phyloP scores from a whole-genome alignment of 1,284 basidiomycete species.

The Sphaerobolus stellatus region DNA sequence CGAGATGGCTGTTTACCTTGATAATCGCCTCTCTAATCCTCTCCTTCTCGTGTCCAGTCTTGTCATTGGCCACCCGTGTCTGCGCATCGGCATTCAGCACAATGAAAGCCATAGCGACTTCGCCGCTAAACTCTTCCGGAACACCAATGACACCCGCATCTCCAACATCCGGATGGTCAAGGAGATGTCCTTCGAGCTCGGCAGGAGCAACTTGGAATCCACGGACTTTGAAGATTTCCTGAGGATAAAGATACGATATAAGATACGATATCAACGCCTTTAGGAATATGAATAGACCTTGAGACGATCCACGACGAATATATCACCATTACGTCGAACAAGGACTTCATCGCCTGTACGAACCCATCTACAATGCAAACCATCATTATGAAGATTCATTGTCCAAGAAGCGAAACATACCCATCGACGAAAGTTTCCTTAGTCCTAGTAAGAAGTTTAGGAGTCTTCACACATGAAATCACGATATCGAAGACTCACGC shows the following conservation, averaged over 20 bases:
- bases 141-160: constrained; percentile 77
- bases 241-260: not conserved
- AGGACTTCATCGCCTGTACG: constrained; percentile 68
- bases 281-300: constrained; percentile 44
- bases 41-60: constrained; percentile 34
- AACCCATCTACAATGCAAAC: constrained; percentile 49
- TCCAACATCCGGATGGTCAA: constrained; percentile 67
- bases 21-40: constrained; percentile 45
- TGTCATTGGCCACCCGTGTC: constrained; percentile 37
- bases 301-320: constrained; percentile 67
- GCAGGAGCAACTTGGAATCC: constrained; percentile 44
- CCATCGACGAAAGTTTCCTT: constrained; percentile 56
- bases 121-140: constrained; percentile 76
- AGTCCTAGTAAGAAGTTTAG: constrained; percentile 36
- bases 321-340: constrained; percentile 53
- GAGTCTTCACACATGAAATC: not conserved
- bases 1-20: constrained; percentile 40
- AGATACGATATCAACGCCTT: not conserved
- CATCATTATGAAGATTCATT: not conserved
- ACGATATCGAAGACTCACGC: constrained; percentile 47
- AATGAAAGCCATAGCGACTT: constrained; percentile 75
- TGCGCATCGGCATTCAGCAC: constrained; percentile 48
- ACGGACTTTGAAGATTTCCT: constrained; percentile 16
- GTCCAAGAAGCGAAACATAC: constrained; percentile 17
- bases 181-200: constrained; percentile 72